Percentiles rank a stretch among this genome's conserved stretches.
These are phyloP conservation scores for Podaxis sp. DNA, from an alignment of 768 basidiomycete genomes.

Conservation along the genomic window DNA sequence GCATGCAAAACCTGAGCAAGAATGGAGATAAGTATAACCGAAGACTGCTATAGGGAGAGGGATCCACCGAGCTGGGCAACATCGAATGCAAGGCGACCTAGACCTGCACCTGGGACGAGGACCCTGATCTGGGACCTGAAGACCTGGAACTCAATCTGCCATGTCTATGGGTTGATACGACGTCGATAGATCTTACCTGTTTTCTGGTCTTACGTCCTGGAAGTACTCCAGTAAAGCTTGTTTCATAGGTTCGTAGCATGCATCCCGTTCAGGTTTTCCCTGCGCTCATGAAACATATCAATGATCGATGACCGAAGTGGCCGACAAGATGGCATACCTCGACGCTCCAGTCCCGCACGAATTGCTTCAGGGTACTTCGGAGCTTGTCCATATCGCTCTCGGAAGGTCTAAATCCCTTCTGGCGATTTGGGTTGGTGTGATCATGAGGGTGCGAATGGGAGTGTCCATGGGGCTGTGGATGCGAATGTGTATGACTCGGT, in stretches of 20 bases:
- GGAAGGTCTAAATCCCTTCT: constrained; percentile 46
- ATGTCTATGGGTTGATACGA: constrained; percentile 2
- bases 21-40: background rate
- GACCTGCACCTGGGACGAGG: constrained; percentile 87
- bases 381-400: constrained; percentile 90
- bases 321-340: constrained; percentile 47
- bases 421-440: constrained; percentile 21
- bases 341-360: constrained; percentile 90
- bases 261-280: constrained; percentile 76
- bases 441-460: constrained; percentile 35
- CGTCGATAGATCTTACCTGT: constrained; percentile 43
- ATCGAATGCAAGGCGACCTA: constrained; percentile 88
- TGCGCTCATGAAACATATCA: constrained; percentile 25
- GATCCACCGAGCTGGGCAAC: constrained; percentile 73
- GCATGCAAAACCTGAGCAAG: constrained; percentile 71
- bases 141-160: constrained; percentile 8
- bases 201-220: constrained; percentile 47
- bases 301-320: background rate
- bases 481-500: constrained; percentile 21
- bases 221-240: constrained; percentile 71
- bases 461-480: constrained; percentile 25
- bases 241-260: constrained; percentile 80
- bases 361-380: constrained; percentile 87
- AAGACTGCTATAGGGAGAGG: background rate
- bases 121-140: constrained; percentile 61